Base-by-base conservation (phyloP, 148 eudicot genomes). In the Rhododendron vialii region DNA sequence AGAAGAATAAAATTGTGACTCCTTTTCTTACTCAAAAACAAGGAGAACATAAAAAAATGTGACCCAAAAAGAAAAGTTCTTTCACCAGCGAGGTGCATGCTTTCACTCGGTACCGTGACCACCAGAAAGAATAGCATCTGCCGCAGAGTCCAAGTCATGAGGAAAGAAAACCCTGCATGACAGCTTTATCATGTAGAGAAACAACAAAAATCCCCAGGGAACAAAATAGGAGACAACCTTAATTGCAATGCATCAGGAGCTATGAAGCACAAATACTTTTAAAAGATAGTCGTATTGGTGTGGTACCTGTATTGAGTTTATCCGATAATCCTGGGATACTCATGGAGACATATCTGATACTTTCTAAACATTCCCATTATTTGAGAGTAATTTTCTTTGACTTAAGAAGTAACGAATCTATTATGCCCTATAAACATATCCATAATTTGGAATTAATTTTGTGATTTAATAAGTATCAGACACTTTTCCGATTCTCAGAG, bases 101-200 rank as follows among this genome's bases (percentile, higher is more conserved):
- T 83, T 86, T 94, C 90, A 94, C 78, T 75, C 36, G 41, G 84
- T 51, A 77, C 83, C 86, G 43, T 87, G 91, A 81, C 63, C 87
- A 86, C 91, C 92, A 85, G 92, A 67, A 87, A 95, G 95, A 85
- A 96, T 88, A 79, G 94, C 98, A 88, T 96, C 98, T 83, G 99
- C 99, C 73, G 94, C 98, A 50, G 99, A 82, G 82, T 96, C 99
- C 92, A 95, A 81, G 87, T 96, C 99, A 35, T 94, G 98, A 43
- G 99, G 98, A 78, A 95, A 96, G 88, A 96, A 96, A 41, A 96
- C 95, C 93, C 99, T 96, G 93, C 90, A 93, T 0, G 41, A 59
- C n/a, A 71, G 45, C 8, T 47, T 22, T 50, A 57, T 86, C 33
- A 75, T 82, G 14, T 61, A 41, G 48, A 77, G 50, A 43, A 76